Base-by-base conservation (phyloP, 164 flowering plant species). In the Tinospora cordifolia region DNA sequence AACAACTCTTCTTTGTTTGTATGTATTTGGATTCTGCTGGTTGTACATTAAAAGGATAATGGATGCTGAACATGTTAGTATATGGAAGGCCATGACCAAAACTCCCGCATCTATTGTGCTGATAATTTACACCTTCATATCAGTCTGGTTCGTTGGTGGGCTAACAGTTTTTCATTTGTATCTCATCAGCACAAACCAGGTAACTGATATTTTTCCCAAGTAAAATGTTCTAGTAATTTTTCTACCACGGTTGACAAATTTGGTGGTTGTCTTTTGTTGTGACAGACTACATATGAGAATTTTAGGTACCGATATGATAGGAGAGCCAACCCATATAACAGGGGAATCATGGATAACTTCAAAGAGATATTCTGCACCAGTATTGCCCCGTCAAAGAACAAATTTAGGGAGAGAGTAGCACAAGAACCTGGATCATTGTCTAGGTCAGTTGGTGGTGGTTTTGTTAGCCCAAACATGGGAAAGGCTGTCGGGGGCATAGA, bases 121-220 rank as follows among this genome's bases (percentile, higher is more conserved):
- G 26, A 89, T 94, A 67, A 40, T 88, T 47, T 91, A 94, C 86
- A 91, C 97, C 1, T 91, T 94, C 75, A 81, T 92, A 38, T 69
- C 90, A 12, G 88, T 90, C 74, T 94, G 98, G 98, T 91, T 94
- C 71, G 98, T 94, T 14, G 98, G 98, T 68, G 98, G 98, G 46
- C 91, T 94, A 21, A 91, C 92, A 26, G 87, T 88, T 69, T 91
- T 94, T 81, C 97, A 94, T 77, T 80, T 92, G 30, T 94, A 94
- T 77, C 90, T 91, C 69, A 90, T 91, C 74, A 78, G 93, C 71
- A 89, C 95, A 72, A 90, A 94, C 78, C 97, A 90, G 96, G 96
- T 87, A 72, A 78, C 51, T 38, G 10, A 5, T 40, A 12, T 21
- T 14, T 11, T 38, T 54, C 36, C 12, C 65, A 38, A 4, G 6